These are phyloP conservation scores for Yamadazyma diddensiae DNA, from an alignment of 1,139 yeast species.

Conservation along the genomic window DNA sequence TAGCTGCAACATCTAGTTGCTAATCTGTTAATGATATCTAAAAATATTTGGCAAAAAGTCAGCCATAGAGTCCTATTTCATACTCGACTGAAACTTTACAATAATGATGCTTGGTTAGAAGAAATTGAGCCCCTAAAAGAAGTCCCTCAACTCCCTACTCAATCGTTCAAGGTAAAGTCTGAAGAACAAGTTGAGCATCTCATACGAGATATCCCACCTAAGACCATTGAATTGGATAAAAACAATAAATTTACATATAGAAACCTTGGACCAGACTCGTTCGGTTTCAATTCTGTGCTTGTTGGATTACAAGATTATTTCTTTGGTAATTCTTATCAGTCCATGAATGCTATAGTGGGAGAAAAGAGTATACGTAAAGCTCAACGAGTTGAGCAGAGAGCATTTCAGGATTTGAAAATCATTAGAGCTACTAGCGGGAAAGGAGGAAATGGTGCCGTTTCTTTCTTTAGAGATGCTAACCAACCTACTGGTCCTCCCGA, in stretches of 20 bases:
- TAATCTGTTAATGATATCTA: no score
- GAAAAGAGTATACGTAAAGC: slow-evolving; percentile 26
- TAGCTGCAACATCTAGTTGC: no score
- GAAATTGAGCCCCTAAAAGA: slow-evolving; percentile 9
- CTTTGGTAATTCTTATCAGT: slow-evolving; percentile 41
- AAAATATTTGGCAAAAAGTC: no score
- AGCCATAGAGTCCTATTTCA: no score
- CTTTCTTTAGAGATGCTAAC: slow-evolving; percentile 85
- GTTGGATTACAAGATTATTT: slow-evolving; percentile 39
- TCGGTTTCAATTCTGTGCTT: slow-evolving; percentile 19
- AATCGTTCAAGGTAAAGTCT: slow-evolving; percentile 6
- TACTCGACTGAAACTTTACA: not conserved
- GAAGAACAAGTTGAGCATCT: slow-evolving; percentile 4
- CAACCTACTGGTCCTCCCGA: slow-evolving; percentile 90
- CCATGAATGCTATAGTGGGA: slow-evolving; percentile 37
- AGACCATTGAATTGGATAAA: slow-evolving; percentile 10
- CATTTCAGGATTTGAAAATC: slow-evolving; percentile 61
- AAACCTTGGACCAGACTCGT: slow-evolving; percentile 20
- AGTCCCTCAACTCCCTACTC: slow-evolving; percentile 8
- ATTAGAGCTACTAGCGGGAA: slow-evolving; percentile 70
- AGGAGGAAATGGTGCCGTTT: slow-evolving; percentile 87
- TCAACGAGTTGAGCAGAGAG: slow-evolving; percentile 36
- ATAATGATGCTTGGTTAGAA: slow-evolving; percentile 15
- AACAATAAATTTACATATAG: slow-evolving; percentile 14
- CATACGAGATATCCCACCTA: slow-evolving; percentile 3